Base-by-base conservation (phyloP, 495 filamentous ascomycete genomes). In the Aspergillus nanangensis region DNA sequence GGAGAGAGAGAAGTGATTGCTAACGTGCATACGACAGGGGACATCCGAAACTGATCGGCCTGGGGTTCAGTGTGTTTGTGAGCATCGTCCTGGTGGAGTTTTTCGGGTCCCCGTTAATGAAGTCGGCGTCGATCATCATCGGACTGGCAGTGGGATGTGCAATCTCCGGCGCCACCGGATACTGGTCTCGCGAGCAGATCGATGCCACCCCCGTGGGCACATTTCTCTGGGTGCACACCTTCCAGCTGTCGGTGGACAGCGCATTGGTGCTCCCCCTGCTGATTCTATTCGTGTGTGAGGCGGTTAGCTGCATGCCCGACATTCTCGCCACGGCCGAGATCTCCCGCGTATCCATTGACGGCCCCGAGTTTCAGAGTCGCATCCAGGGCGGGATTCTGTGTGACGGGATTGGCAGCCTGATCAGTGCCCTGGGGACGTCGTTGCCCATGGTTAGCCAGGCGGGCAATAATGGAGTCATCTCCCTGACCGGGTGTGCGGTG, bases 221-320 rank as follows among this genome's bases (percentile, higher is more conserved):
- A n/a, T 93, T 94, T 65, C 79, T 94, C 65, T 94, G 88, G 88
- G 83, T 88, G 13, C 74, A 88, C 36, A 92, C 86, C 0, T 94
- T 92, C 70, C 77, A 78, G 47, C 72, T 94, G 2, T 74, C 70
- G n/a, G 72, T 92, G 20, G 91, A 94, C 55, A 83, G 78, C 0
- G 86, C 88, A 8, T 71, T 93, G 13, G 84, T 90, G 3, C 64
- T 92, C 2, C 88, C 88, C 1, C 55, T 90, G 21, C 51, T 94
- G 34, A 75, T 74, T 17, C 66, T 74, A 57, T 77, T 74, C 31
- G 59, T 74, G 18, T 76, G 72, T 25, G 72, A 75, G 38, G 87
- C 88, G 11, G 84, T 94, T 13, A 92, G 86, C 57, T 83, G 91
- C 53, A 84, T 92, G 54, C 79, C 86, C n/a, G 84, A 87, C 32